A percentile compares a stretch with the other conserved stretches of the same genome.
These are phyloP conservation scores for Alternaria ethzedia DNA, from an alignment of 2,329 filamentous ascomycete species.

Conservation along the genomic window DNA sequence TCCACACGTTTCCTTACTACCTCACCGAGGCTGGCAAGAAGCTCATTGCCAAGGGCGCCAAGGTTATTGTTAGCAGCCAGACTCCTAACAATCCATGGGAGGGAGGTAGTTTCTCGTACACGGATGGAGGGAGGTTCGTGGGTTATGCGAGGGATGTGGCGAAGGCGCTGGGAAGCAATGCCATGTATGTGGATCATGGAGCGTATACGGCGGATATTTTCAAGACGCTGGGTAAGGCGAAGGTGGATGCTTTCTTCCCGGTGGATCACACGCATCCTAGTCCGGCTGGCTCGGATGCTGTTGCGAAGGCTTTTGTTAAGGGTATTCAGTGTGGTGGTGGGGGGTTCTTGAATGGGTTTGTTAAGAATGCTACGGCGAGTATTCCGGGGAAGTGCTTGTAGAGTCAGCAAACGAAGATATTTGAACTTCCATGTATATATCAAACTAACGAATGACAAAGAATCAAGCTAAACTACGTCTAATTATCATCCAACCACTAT, in stretches of 20 bases:
- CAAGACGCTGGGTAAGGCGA: constrained; percentile 56
- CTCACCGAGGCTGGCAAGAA: constrained; percentile 62
- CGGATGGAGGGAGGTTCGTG: constrained; percentile 59
- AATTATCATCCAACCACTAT: not conserved
- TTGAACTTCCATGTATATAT: not conserved
- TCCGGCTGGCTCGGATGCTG: constrained; percentile 61
- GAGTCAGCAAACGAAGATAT: not conserved
- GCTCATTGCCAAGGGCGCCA: constrained; percentile 63
- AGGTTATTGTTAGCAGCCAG: constrained; percentile 64
- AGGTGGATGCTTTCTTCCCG: constrained; percentile 62
- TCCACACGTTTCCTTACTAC: constrained; percentile 68
- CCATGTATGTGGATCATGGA: constrained; percentile 65
- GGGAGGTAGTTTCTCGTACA: constrained; percentile 58
- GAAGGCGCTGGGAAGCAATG: constrained; percentile 53
- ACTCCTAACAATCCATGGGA: constrained; percentile 71
- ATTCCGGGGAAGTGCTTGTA: constrained; percentile 42
- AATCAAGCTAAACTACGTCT: not conserved
- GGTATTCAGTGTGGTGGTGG: constrained; percentile 59
- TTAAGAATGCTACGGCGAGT: constrained; percentile 45
- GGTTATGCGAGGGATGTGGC: constrained; percentile 59
- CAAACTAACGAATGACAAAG: not conserved
- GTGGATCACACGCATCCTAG: constrained; percentile 69
- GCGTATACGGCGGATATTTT: constrained; percentile 63
- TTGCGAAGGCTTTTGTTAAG: constrained; percentile 66
- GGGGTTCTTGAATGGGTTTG: constrained; percentile 47